Evolutionary conservation across 805 yeast species (phyloP).

Genomic region (Candida corydali): DNA sequence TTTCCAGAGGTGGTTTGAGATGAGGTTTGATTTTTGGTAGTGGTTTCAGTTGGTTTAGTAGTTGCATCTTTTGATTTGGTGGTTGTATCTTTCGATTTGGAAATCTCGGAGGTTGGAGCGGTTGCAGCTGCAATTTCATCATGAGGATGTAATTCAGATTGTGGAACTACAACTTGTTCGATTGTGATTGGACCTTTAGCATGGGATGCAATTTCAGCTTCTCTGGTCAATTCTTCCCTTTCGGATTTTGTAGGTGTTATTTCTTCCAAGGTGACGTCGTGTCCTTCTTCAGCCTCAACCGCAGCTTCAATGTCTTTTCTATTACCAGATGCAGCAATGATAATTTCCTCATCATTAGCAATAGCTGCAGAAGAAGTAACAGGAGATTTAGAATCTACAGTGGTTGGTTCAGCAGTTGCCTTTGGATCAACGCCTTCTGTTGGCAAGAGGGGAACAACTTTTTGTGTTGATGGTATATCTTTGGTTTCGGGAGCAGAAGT

Average conservation of each 20-base stretch:
- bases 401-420: conserved; percentile 13
- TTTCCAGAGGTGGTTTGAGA: neutral
- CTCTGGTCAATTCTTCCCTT: conserved; percentile 31
- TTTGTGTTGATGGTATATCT: neutral
- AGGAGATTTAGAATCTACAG: neutral
- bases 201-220: conserved; percentile 18
- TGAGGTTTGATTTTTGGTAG: neutral
- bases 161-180: conserved; percentile 6
- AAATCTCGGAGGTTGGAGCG: conserved; percentile 1
- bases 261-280: conserved; percentile 37
- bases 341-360: conserved; percentile 26
- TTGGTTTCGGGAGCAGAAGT: no score
- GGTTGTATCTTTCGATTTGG: conserved; percentile 1
- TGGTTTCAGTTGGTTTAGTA: neutral
- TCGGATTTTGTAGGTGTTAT: conserved; percentile 39
- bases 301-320: conserved; percentile 28
- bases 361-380: conserved; percentile 1
- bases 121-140: conserved; percentile 5
- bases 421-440: conserved; percentile 2
- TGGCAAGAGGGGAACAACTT: neutral
- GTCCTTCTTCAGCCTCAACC: conserved; percentile 31
- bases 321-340: conserved; percentile 37
- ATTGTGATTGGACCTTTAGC: conserved; percentile 5
- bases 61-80: conserved; percentile 1
- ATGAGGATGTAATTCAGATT: neutral